These are phyloP conservation scores for Aspergillus sp. DNA, from an alignment of 2,329 filamentous ascomycete genomes.

Conservation along the genomic window DNA sequence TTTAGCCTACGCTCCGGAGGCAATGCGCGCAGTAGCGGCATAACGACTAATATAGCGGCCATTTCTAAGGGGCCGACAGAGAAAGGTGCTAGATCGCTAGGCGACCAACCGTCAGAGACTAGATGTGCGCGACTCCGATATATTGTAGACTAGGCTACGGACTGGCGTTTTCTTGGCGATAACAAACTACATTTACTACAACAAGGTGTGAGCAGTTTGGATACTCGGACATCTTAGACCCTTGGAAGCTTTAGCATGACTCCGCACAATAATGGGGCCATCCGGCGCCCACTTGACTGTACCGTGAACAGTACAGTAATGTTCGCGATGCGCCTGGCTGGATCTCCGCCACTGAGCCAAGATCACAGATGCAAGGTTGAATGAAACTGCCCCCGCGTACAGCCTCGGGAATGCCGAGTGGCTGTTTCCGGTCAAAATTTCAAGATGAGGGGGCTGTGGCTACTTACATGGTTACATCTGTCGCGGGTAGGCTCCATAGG, in stretches of 20 bases:
- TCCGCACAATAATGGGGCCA: slow-evolving; percentile 4
- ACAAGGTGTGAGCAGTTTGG: neutral
- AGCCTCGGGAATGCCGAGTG: slow-evolving; percentile 5
- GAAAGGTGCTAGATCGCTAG: neutral
- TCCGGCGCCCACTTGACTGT: neutral
- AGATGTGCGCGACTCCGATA: neutral
- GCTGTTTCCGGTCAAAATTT: slow-evolving; percentile 3
- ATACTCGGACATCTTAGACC: neutral
- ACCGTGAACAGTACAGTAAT: neutral
- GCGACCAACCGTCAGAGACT: neutral
- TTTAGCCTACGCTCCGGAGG: neutral
- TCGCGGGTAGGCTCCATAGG: neutral
- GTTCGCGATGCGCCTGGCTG: neutral
- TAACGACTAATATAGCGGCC: neutral
- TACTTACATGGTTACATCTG: neutral
- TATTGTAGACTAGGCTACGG: too few species aligned
- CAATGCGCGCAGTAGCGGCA: neutral
- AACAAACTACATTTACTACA: neutral
- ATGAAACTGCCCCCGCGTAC: slow-evolving; percentile 1
- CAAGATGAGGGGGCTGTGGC: slow-evolving; percentile 2
- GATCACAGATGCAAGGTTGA: neutral
- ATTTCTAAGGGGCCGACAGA: neutral
- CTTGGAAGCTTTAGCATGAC: slow-evolving; percentile 1
- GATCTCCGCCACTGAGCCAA: neutral
- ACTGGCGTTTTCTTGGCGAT: neutral